Conservation (phyloP, 352 stramenopile species). For the Phytophthora parvispora region DNA sequence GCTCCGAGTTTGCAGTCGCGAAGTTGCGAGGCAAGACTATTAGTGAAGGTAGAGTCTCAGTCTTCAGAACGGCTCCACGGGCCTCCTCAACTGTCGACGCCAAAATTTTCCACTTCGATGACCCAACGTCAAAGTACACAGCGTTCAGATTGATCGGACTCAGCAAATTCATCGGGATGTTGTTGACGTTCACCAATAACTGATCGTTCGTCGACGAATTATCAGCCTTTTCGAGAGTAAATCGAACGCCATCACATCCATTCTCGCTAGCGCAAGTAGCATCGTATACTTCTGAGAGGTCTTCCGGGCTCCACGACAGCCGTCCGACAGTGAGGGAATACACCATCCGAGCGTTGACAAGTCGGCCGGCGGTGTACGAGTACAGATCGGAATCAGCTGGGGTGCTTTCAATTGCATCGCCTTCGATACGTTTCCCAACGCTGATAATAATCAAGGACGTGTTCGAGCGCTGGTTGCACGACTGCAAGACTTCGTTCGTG, state of each 20-base stretch:
- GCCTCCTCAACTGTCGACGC: slow-evolving; percentile 13
- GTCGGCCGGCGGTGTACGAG: background rate
- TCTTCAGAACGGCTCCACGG: background rate
- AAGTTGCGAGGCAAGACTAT: slow-evolving; percentile 16
- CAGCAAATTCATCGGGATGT: slow-evolving; percentile 6
- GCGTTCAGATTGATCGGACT: slow-evolving; percentile 20
- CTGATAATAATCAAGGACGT: slow-evolving; percentile 24
- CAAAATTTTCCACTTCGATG: slow-evolving; percentile 10
- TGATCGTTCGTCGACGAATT: slow-evolving; percentile 2
- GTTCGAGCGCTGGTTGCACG: slow-evolving; percentile 14
- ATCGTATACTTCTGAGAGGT: slow-evolving; percentile 10
- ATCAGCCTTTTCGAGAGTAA: background rate
- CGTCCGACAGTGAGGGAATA: slow-evolving; percentile 34
- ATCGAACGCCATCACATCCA: slow-evolving; percentile 6
- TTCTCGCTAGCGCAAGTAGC: background rate
- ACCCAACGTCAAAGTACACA: background rate
- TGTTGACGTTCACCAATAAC: background rate
- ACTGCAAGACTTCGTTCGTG: slow-evolving; percentile 8
- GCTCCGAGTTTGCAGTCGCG: slow-evolving; percentile 6
- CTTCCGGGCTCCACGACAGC: slow-evolving; percentile 19
- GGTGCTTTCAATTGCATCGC: slow-evolving; percentile 15
- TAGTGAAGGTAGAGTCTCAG: background rate
- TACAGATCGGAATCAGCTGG: background rate
- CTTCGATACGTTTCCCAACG: slow-evolving; percentile 19
- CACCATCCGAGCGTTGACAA: slow-evolving; percentile 16